These are phyloP conservation scores for Calonectria fujianensis DNA, from an alignment of 2,329 filamentous ascomycete species.

Conservation along the genomic window DNA sequence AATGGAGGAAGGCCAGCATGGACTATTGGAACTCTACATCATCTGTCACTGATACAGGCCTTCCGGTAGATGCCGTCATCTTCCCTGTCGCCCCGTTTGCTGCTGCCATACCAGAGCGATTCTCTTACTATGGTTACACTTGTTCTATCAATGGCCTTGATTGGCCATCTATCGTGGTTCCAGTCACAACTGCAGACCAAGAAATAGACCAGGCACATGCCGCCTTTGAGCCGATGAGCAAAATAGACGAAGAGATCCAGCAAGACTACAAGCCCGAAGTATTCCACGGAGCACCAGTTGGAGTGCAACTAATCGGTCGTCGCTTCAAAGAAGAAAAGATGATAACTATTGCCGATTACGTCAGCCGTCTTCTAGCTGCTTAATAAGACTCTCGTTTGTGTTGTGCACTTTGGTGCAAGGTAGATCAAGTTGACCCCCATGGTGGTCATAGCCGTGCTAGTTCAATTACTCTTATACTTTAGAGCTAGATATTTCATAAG, in stretches of 20 bases:
- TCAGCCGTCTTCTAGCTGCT: neutral
- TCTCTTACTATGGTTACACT: conserved; percentile 3
- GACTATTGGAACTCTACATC: conserved; percentile 17
- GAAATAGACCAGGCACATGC: neutral
- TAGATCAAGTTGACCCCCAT: neutral
- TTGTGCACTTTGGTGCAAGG: neutral
- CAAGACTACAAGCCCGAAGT: neutral
- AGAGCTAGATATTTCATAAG: neutral
- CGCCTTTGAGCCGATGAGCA: neutral
- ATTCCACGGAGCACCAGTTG: neutral
- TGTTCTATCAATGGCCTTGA: conserved; percentile 5
- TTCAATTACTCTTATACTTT: neutral
- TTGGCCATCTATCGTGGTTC: conserved; percentile 4
- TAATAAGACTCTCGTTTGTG: neutral
- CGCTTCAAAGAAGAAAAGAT: conserved; percentile 11
- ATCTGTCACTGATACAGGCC: neutral
- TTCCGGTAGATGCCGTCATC: conserved; percentile 1
- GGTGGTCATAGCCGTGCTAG: neutral
- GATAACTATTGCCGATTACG: neutral
- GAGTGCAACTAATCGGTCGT: conserved; percentile 3
- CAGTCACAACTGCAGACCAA: neutral
- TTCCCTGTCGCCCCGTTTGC: neutral
- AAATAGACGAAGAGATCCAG: neutral
- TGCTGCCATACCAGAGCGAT: neutral
- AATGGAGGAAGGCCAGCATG: conserved; percentile 2